Base-by-base conservation (phyloP, 2,329 filamentous ascomycete genomes). In the Ophiostoma quercus region DNA sequence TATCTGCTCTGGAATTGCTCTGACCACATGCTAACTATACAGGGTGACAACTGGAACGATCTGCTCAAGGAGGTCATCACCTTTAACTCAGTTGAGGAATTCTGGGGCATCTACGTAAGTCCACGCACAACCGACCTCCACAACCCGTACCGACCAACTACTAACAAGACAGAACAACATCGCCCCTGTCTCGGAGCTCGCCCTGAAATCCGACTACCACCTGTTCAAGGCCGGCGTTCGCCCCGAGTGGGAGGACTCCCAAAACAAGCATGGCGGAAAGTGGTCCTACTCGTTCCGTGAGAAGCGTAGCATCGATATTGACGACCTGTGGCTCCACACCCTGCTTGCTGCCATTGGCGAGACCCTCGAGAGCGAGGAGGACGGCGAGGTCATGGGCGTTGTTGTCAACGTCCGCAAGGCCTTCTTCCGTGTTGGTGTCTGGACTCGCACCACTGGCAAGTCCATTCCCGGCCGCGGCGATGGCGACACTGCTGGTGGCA, bases 271-370 rank as follows among this genome's bases (percentile, higher is more conserved):
- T 80, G 95, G 95, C 76, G 95, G 95, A 82, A 97, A 97, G 83
- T 99, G 95, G 95, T 94, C 94, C 34, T 98, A 96, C 83, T 90
- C 92, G 77, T 97, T 97, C 89, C 96, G 96, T 85, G 92, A 97
- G 76, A 97, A 97, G 87, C 90, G 91, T 77, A 88, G 85, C 75
- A 87, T 97, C 79, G 92, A 94, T 76, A 96, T 97, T 79, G 94
- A 99, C 79, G 91, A 94, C 71, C 86, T 97, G 69, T 99, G 95
- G 95, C 88, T 99, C 72, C 92, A 98, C 80, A 92, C 96, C 73
- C 97, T 99, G 89, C 90, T 99, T 76, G 89, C 91, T 41, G 95
- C 94, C 70, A 98, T 99, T 75, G 95, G 95, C 77, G 96, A 99
- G 86, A 98, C 94, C 34, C 90, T 99, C 69, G 95, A 99, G 84